These are phyloP conservation scores for Metschnikowia peoriensis DNA, from an alignment of 805 yeast genomes.

Conservation along the genomic window DNA sequence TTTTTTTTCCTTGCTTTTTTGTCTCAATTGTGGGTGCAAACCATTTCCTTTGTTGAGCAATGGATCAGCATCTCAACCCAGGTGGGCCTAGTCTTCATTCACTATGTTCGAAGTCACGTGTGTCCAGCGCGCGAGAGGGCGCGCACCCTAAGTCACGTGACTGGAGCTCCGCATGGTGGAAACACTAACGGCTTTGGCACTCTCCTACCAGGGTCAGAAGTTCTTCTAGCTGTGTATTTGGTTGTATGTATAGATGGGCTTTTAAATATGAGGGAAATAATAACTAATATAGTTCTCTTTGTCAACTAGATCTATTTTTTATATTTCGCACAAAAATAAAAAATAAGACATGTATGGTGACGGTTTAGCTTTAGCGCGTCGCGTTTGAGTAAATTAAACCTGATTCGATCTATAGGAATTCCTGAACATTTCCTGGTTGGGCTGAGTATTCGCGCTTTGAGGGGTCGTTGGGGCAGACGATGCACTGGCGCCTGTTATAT, in stretches of 20 bases:
- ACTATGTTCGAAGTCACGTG: background rate
- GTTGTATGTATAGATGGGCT: background rate
- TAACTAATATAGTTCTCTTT: background rate
- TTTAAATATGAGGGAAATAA: background rate
- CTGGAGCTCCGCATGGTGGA: background rate
- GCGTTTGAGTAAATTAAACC: background rate
- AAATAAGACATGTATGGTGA: too few species aligned
- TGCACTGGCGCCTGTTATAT: conserved; percentile 1
- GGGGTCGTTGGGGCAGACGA: conserved; percentile 13
- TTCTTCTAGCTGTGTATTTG: background rate
- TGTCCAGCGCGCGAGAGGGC: background rate
- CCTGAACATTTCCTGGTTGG: conserved; percentile 20
- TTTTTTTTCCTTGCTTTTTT: background rate
- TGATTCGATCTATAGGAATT: conserved; percentile 14
- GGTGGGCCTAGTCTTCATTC: background rate
- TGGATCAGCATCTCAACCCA: background rate
- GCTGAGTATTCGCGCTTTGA: conserved; percentile 11
- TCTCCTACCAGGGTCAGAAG: too few species aligned
- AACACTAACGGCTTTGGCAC: too few species aligned
- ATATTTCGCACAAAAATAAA: too few species aligned
- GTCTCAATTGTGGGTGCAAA: background rate
- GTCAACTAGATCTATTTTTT: background rate
- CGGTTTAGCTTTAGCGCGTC: too few species aligned
- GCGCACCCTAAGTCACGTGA: conserved; percentile 1
- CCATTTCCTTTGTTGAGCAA: background rate